These are phyloP conservation scores for Papiliotrema fonsecae DNA, from an alignment of 1,284 basidiomycete species.

Conservation along the genomic window DNA sequence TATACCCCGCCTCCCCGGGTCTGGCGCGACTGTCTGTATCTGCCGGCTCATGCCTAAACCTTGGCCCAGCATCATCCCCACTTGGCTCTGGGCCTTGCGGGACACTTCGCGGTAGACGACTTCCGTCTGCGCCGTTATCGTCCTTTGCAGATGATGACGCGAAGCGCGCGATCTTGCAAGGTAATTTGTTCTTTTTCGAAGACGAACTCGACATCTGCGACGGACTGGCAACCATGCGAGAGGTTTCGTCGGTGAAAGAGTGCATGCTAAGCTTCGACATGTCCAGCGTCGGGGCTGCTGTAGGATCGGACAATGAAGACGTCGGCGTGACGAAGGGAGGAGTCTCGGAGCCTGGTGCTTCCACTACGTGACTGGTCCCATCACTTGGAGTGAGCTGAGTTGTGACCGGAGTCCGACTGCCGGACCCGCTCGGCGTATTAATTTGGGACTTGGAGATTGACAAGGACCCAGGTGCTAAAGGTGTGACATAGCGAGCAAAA, in stretches of 20 bases:
- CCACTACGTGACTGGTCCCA: neutral
- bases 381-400: neutral
- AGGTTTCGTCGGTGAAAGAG: neutral
- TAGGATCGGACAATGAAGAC: neutral
- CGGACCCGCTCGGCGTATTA: neutral
- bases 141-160: neutral
- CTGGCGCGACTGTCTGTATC: constrained; percentile 21
- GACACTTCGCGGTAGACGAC: too few species aligned
- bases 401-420: neutral
- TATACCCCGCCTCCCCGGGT: constrained; percentile 61
- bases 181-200: neutral
- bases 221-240: neutral
- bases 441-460: constrained; percentile 8
- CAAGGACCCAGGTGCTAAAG: constrained; percentile 26
- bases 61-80: constrained; percentile 53
- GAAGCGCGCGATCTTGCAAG: neutral
- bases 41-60: constrained; percentile 47
- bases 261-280: neutral
- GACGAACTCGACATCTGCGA: neutral
- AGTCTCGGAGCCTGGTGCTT: neutral
- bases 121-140: neutral
- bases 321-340: neutral
- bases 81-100: neutral
- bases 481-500: constrained; percentile 49
- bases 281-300: neutral